Conservation (phyloP, 352 stramenopile genomes). For the Pythium rishiriense region DNA sequence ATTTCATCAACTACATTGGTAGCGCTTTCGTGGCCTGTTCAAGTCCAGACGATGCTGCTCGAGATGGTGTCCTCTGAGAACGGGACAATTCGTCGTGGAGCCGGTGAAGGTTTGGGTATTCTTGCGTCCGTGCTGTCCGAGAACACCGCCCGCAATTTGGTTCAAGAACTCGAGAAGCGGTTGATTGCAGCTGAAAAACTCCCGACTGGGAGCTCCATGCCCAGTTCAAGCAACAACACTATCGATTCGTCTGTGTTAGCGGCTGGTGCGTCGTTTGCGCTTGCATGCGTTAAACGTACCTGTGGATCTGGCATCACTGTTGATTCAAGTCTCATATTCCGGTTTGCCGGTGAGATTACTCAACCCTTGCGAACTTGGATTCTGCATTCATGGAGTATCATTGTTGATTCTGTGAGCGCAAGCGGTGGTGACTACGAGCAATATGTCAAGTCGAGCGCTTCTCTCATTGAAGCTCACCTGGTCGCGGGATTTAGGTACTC, state of each 20-base stretch:
- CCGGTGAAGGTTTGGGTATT: constrained; percentile 72
- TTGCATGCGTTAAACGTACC: constrained; percentile 77
- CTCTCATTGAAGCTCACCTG: constrained; percentile 74
- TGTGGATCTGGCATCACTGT: constrained; percentile 79
- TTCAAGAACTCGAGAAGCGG: constrained; percentile 75
- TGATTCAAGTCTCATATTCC: constrained; percentile 74
- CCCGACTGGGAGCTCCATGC: constrained; percentile 29
- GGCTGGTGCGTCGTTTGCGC: constrained; percentile 68
- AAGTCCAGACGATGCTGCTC: constrained; percentile 81
- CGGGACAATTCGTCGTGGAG: constrained; percentile 59
- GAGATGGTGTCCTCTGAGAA: constrained; percentile 78
- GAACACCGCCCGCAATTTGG: constrained; percentile 25
- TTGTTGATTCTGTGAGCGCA: constrained; percentile 76
- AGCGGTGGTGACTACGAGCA: constrained; percentile 82
- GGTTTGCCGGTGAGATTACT: constrained; percentile 59
- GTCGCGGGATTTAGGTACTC: constrained; percentile 76
- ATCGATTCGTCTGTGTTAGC: constrained; percentile 51
- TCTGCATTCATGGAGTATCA: constrained; percentile 80
- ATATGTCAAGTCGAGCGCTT: constrained; percentile 72
- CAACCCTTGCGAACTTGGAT: constrained; percentile 86
- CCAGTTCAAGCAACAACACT: constrained; percentile 26
- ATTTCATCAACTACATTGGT: constrained; percentile 26
- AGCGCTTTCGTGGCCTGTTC: constrained; percentile 48
- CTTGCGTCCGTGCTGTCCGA: constrained; percentile 33
- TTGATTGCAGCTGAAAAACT: constrained; percentile 54